phyloP scores from a whole-genome alignment of 1,284 basidiomycete species.

The Nidula niveotomentosa region DNA sequence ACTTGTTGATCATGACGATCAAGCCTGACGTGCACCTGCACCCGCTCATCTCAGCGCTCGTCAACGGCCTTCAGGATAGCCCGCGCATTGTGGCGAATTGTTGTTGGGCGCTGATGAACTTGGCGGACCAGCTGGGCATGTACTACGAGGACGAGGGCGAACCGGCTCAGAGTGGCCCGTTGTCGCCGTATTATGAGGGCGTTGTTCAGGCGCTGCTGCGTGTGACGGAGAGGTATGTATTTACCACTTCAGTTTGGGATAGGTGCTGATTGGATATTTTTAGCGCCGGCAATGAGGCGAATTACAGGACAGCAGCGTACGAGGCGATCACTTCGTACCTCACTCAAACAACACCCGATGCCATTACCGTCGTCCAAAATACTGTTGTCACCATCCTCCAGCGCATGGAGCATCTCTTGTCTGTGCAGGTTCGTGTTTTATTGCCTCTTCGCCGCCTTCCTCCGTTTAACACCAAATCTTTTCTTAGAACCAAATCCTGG shows the following conservation, averaged over 20 bases:
- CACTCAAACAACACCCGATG: constrained; percentile 80
- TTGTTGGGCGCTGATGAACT: constrained; percentile 96
- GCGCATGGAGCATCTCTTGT: constrained; percentile 88
- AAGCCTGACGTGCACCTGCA: constrained; percentile 90
- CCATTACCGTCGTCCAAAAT: constrained; percentile 81
- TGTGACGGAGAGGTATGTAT: constrained; percentile 77
- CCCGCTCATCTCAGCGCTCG: constrained; percentile 82
- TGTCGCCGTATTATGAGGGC: constrained; percentile 91
- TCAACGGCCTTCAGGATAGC: constrained; percentile 80
- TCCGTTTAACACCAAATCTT: background rate
- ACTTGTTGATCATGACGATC: constrained; percentile 85
- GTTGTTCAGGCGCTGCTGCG: constrained; percentile 81
- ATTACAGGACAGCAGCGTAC: constrained; percentile 95
- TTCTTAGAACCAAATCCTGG: constrained; percentile 88
- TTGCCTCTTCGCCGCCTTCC: background rate
- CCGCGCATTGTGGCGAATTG: constrained; percentile 92
- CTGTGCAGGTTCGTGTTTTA: constrained; percentile 61
- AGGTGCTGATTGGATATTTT: background rate
- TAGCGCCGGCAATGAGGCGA: constrained; percentile 86
- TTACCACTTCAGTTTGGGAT: too few relatives aligned
- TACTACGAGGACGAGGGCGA: constrained; percentile 66
- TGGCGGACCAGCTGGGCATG: constrained; percentile 80
- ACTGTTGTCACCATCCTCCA: constrained; percentile 82
- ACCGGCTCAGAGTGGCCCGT: constrained; percentile 48
- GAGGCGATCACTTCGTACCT: constrained; percentile 92